Evolutionary conservation across 495 filamentous ascomycete species (phyloP).

Genomic region (Pseudomonodictys pantanalensis): DNA sequence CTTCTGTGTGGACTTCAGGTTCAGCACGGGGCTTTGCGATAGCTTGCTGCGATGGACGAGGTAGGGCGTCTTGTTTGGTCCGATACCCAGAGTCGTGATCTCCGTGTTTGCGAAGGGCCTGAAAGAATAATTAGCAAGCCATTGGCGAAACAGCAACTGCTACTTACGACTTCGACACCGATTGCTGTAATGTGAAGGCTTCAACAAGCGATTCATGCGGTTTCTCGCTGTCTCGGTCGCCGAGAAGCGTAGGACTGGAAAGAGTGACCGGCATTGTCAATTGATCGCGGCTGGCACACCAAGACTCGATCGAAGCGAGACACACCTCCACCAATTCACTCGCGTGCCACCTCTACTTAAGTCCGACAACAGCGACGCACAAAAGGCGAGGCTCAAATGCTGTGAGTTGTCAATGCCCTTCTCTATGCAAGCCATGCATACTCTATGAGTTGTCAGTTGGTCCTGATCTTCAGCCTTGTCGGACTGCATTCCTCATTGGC

Average conservation of each 20-base stretch:
- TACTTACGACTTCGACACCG: constrained; percentile 16
- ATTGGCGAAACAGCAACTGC: not conserved
- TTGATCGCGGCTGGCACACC: too few relatives aligned
- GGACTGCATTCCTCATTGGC: constrained; percentile 2
- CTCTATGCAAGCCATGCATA: constrained; percentile 4
- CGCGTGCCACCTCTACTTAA: not conserved
- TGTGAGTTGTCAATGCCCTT: constrained; percentile 2
- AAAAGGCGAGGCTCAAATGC: constrained; percentile 9
- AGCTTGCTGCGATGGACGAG: constrained; percentile 5
- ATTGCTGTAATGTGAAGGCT: too few relatives aligned
- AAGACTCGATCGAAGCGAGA: not conserved
- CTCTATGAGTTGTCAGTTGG: constrained; percentile 5
- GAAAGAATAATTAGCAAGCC: not conserved
- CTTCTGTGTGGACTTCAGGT: not conserved
- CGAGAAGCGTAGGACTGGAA: too few relatives aligned
- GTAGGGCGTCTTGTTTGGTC: not conserved
- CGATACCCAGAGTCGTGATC: constrained; percentile 3
- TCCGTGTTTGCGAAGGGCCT: constrained; percentile 3
- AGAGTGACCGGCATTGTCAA: too few relatives aligned
- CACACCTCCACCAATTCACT: not conserved
- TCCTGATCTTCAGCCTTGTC: constrained; percentile 4
- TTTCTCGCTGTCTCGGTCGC: too few relatives aligned
- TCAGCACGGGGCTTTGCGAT: constrained; percentile 3
- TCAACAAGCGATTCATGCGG: too few relatives aligned
- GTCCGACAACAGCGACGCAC: not conserved